Conservation (phyloP, 83 land plant species). For the Isoetes engelmannii region DNA sequence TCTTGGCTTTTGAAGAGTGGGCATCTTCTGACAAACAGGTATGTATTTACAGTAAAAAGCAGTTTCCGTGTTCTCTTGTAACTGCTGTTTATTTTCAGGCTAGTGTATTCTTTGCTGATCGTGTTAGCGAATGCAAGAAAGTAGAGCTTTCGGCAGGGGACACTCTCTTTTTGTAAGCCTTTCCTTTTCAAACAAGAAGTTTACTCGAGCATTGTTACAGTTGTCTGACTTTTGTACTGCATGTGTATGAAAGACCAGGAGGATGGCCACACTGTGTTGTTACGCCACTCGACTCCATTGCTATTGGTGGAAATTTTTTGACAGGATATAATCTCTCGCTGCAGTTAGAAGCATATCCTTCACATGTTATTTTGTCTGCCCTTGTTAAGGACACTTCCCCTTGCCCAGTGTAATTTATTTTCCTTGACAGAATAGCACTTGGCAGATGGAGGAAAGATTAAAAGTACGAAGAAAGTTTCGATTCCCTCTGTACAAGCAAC, state of each 20-base stretch:
- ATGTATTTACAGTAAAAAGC: not conserved
- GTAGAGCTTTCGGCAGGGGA: conserved; percentile 37
- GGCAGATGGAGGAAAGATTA: conserved; percentile 43
- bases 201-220: not conserved
- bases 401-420: not conserved
- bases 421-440: conserved; percentile 20
- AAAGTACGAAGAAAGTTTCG: conserved; percentile 39
- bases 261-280: conserved; percentile 44
- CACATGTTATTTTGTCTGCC: not conserved
- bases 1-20: conserved; percentile 42
- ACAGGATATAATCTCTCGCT: conserved; percentile 35
- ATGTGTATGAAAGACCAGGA: conserved; percentile 26
- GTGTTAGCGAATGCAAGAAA: conserved; percentile 35
- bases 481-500: conserved; percentile 36
- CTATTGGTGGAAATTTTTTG: conserved; percentile 38
- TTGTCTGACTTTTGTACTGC: not conserved
- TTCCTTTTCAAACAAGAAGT: not conserved
- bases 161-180: conserved; percentile 36
- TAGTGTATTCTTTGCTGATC: conserved; percentile 39
- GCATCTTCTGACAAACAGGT: conserved; percentile 40
- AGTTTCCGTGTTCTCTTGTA: not conserved
- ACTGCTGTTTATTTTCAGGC: conserved; percentile 20
- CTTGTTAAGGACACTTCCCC: too few species aligned
- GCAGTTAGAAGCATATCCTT: conserved; percentile 37
- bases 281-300: conserved; percentile 33